phyloP scores from a whole-genome alignment of 2,329 filamentous ascomycete genomes.

The Trichoderma semiorbis region DNA sequence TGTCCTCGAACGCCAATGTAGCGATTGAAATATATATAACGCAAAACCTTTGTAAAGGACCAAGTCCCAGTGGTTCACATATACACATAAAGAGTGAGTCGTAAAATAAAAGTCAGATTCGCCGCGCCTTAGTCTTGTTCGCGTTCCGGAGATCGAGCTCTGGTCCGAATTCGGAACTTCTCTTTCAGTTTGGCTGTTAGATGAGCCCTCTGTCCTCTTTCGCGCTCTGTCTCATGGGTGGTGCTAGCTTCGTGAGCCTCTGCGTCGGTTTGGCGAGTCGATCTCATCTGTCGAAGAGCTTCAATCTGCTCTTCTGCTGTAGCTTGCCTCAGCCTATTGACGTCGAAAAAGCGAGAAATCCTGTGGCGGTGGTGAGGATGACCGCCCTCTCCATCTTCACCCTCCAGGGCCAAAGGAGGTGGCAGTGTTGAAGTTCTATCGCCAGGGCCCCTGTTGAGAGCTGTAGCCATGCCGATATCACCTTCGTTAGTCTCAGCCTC shows the following conservation, averaged over 20 bases:
- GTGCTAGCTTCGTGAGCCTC: slow-evolving; percentile 26
- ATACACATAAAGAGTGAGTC: not conserved
- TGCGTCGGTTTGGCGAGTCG: slow-evolving; percentile 24
- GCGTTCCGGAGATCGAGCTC: slow-evolving; percentile 36
- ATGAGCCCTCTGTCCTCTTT: slow-evolving; percentile 40
- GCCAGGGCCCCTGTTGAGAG: slow-evolving; percentile 18
- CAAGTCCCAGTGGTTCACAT: not conserved
- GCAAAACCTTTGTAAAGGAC: not conserved
- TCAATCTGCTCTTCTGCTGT: slow-evolving; percentile 60
- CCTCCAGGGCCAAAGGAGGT: slow-evolving; percentile 42
- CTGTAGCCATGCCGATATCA: slow-evolving; percentile 46
- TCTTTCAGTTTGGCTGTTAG: slow-evolving; percentile 51
- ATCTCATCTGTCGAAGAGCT: slow-evolving; percentile 47
- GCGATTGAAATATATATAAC: not conserved
- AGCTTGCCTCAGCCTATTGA: slow-evolving; percentile 56
- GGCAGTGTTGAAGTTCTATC: slow-evolving; percentile 30
- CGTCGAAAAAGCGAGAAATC: slow-evolving; percentile 52
- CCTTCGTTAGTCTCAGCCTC: slow-evolving; percentile 27
- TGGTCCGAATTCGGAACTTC: slow-evolving; percentile 51
- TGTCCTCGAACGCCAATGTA: not conserved
- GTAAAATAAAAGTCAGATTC: not conserved
- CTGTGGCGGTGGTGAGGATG: slow-evolving; percentile 40
- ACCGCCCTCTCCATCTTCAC: slow-evolving; percentile 31
- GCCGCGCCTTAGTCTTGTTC: not conserved
- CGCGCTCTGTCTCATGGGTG: slow-evolving; percentile 21